phyloP scores from a whole-genome alignment of 495 filamentous ascomycete species.

The Poronia punctata region DNA sequence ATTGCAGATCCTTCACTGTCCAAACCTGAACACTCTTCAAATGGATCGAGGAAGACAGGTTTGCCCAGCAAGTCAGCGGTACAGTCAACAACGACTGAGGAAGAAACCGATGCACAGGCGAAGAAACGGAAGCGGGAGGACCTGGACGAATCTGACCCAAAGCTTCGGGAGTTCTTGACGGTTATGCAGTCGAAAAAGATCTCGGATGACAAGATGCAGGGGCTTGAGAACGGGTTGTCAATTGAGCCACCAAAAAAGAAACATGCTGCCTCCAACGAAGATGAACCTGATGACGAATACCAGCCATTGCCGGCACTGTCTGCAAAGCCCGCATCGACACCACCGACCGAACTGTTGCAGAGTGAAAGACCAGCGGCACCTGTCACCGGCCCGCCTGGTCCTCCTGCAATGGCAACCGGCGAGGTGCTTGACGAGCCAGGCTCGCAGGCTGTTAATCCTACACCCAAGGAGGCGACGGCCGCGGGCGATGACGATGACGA shows the following conservation, averaged over 20 bases:
- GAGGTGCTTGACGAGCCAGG: conserved; percentile 8
- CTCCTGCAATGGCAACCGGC: not conserved
- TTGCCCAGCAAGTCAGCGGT: conserved; percentile 7
- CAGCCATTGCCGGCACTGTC: conserved; percentile 43
- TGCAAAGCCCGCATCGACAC: conserved; percentile 9
- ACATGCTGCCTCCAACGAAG: conserved; percentile 38
- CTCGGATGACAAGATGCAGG: conserved; percentile 53
- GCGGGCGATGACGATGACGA: conserved; percentile 59
- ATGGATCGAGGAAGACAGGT: conserved; percentile 6
- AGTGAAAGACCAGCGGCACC: too few relatives aligned
- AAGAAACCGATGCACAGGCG: conserved; percentile 12
- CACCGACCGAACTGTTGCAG: too few relatives aligned
- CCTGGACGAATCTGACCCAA: conserved; percentile 54
- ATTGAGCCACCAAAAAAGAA: conserved; percentile 33
- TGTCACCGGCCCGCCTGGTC: too few relatives aligned
- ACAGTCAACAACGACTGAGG: conserved; percentile 1
- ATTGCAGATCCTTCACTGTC: conserved; percentile 26
- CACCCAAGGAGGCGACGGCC: not conserved
- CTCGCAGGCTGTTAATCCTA: not conserved
- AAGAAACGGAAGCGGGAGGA: conserved; percentile 50
- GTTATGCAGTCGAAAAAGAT: conserved; percentile 69
- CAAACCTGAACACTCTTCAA: conserved; percentile 9
- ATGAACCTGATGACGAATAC: conserved; percentile 61
- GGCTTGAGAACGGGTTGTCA: conserved; percentile 41
- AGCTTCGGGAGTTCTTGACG: conserved; percentile 79